Base-by-base conservation (phyloP, 306 rosid species). In the Dryas drummondii region DNA sequence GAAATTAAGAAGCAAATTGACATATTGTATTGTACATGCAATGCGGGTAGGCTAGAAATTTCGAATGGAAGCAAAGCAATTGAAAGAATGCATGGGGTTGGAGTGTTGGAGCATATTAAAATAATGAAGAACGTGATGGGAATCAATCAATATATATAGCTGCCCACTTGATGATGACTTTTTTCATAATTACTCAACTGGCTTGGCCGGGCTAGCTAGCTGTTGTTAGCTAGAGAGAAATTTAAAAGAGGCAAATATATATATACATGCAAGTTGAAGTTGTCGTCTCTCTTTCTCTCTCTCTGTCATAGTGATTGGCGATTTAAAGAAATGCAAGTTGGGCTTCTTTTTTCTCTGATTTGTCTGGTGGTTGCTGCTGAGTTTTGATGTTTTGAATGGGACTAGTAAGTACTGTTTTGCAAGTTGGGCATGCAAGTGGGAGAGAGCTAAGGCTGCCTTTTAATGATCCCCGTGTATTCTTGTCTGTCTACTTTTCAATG, bases 401-500 rank as follows among this genome's bases (percentile, higher is more conserved):
- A 84, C 77, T 68, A 76, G 6, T 84, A 64, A 32, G 37, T 32
- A 32, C 37, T 32, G 37, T 32, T 53, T 47, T 78, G 87, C 93
- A 88, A 91, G 88, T 91, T 85, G 96, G 66, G 4, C 5, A 68
- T 37, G 88, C 91, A 90, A 82, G 87, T 86, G 79, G 93, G 65
- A 54, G 56, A 75, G 79, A 46, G 17, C 5, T 52, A 32, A 1
- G 37, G 2, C 37, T 32, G 44, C 55, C 82, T 83, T 83, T 87
- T 86, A 69, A 84, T 89, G 84, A 79, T 80, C 77, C 87, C 73
- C 66, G 75, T 66, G 41, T 81, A 47, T 64, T 53, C 26, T 68
- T 68, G 11, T 13, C 79, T 78, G 78, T 74, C 81, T 72, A 78
- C 86, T 74, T 87, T 85, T 83, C 32, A 41, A 74, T 66, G 46